A percentile compares a stretch with the other conserved stretches of the same genome.
These are phyloP conservation scores for Colletotrichum zoysiae DNA, from an alignment of 2,329 filamentous ascomycete species.

Conservation along the genomic window DNA sequence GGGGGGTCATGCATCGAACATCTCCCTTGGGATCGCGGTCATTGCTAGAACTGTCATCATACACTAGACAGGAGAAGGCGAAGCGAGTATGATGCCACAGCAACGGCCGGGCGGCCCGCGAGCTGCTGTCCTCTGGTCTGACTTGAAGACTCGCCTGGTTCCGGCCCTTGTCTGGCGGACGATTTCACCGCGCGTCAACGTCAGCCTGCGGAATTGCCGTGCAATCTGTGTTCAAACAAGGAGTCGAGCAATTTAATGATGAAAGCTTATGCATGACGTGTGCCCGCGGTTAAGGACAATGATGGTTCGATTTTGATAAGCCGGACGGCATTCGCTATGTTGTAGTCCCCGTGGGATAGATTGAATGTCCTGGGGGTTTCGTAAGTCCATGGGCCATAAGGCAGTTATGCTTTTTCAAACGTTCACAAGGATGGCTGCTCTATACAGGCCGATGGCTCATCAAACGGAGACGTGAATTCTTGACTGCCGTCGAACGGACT, in stretches of 20 bases:
- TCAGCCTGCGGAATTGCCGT: not conserved
- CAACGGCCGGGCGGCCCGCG: not conserved
- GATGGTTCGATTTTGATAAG: not conserved
- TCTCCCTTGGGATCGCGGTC: slow-evolving; percentile 11
- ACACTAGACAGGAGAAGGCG: not conserved
- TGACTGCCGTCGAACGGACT: not conserved
- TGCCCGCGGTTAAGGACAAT: not conserved
- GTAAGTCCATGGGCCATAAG: no score
- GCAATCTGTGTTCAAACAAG: no score
- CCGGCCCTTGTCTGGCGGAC: not conserved
- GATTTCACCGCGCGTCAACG: not conserved
- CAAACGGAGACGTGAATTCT: not conserved
- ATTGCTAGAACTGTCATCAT: not conserved
- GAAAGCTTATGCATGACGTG: not conserved
- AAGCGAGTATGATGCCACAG: not conserved
- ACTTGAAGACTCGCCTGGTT: not conserved
- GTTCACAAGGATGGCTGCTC: not conserved
- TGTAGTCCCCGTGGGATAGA: not conserved
- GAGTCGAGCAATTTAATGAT: not conserved
- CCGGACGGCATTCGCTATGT: not conserved
- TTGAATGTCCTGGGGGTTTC: not conserved
- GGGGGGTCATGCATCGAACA: slow-evolving; percentile 22
- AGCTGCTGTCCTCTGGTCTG: not conserved
- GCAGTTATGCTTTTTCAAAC: not conserved
- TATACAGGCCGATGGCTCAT: not conserved